Evolutionary conservation across 306 rosid species (phyloP), one percentile per base, ranked within the genome.

Genomic region (Prinsepia uniflora): DNA sequence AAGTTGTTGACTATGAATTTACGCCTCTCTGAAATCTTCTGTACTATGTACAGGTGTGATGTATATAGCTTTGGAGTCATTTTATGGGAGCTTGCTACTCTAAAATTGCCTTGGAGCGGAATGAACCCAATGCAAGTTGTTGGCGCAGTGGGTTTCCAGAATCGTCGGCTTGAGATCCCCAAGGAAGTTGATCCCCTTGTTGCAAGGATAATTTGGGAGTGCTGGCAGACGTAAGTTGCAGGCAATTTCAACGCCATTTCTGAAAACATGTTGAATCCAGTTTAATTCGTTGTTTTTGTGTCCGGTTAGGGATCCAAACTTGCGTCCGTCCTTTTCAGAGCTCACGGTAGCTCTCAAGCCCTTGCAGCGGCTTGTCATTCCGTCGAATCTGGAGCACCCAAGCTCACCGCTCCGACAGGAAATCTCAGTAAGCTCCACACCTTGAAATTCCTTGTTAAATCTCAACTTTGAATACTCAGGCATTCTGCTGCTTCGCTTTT

Each of bases 91-190:
- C 96, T 95, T 80, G 97, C 99, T 71, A 95, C 99, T 41, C 74
- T 87, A 45, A 89, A 85, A 76, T 77, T 86, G 87, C 99, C 99
- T 12, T 95, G 99, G 99, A 87, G 74, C 65, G 99, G 97, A 75
- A 95, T 95, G 99, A 91, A 95, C 80, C 99, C 99, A 9, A 95
- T 95, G 99, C 99, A 95, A 84, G 99, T 95, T 66, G 99, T 95
- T 50, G 99, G 99, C 40, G 99, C 97, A 6, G 99, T 95, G 39
- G 99, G 99, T 70, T 95, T 95, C 82, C 99, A 91, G 86, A 86
- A 87, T 75, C 99, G 96, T 46, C 87, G 96, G 59, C 97, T 95
- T 19, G 99, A 95, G 45, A 95, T 95, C 66, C 97, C 99, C 20
- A 91, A 84, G 82, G 99, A 95, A 76, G 83, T 95, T 53, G 97